Base-by-base conservation (phyloP, 2,329 filamentous ascomycete genomes). In the Xylariaceae sp. region DNA sequence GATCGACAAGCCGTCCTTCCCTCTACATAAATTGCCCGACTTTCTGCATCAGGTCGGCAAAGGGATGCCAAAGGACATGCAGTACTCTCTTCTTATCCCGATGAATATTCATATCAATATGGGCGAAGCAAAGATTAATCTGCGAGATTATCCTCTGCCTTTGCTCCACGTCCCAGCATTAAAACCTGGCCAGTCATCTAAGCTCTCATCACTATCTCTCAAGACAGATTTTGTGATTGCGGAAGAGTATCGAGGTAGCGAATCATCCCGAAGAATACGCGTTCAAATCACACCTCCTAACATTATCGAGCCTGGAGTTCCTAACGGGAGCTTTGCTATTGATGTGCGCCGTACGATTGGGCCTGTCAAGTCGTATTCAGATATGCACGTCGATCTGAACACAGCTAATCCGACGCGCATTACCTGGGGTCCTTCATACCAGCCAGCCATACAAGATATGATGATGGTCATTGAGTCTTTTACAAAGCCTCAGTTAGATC, bases 381-480 rank as follows among this genome's bases (percentile, higher is more conserved):
- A 97, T 65, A 92, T 97, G 70, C 83, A 82, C 33, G 80, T 99
- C 62, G 89, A 96, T 58, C 92, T 99, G 69, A 96, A 97, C 69
- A 97, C 93, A 2, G 88, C 87, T 48, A 83, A 93, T 53, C 90
- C 95, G 2, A 99, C 94, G 0, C 85, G 89, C 42, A 93, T 99
- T 48, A 97, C 93, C 0, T 99, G 94, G 95, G 92, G 92, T 7
- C 92, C 94, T 42, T 96, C 92, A 2, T 99, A 97, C 65, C 95
- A 99, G 66, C 94, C 95, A 28, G 93, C 93, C 1, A 93, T 99
- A 45, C 94, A 99, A 69, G 95, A 99, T 66, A 96, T 97, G 88
- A 99, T 99, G 94, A 97, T 97, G 82, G 92, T 92, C 22, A 89
- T 99, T 55, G 94, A 99, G 71, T 93, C 89, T 2, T 97, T 99